Percentiles rank a stretch among this genome's conserved stretches.
These are phyloP conservation scores for Amanita phalloides DNA, from an alignment of 768 basidiomycete species.

Conservation along the genomic window DNA sequence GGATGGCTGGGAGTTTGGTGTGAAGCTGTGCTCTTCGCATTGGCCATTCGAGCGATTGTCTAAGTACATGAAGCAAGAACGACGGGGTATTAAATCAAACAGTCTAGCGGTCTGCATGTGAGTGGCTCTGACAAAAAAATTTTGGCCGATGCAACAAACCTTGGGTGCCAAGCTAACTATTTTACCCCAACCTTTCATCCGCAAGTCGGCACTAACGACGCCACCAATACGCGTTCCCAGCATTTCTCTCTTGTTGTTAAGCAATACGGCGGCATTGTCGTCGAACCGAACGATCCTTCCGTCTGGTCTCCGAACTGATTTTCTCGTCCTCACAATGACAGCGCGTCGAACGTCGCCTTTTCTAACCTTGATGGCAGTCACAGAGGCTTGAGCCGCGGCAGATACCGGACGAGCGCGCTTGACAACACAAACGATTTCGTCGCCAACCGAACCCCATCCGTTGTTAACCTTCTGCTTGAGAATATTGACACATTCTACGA, in stretches of 20 bases:
- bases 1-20: neutral
- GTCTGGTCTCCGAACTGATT: constrained; percentile 77
- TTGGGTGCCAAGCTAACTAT: constrained; percentile 88
- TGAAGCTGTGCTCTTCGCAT: neutral
- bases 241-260: constrained; percentile 96
- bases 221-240: constrained; percentile 91
- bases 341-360: constrained; percentile 93
- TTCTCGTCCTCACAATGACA: constrained; percentile 89
- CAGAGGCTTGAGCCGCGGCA: constrained; percentile 50
- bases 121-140: neutral
- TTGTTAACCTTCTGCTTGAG: constrained; percentile 94
- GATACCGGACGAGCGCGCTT: constrained; percentile 82
- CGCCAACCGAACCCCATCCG: constrained; percentile 87
- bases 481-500: constrained; percentile 94
- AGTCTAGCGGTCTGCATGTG: neutral
- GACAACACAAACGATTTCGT: constrained; percentile 93
- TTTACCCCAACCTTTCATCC: constrained; percentile 92
- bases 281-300: constrained; percentile 86
- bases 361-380: constrained; percentile 82
- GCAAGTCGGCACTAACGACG: constrained; percentile 83
- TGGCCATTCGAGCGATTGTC: neutral
- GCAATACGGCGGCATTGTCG: constrained; percentile 89
- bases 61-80: neutral
- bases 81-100: neutral
- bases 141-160: constrained; percentile 25